Percentiles rank a stretch among this genome's conserved stretches.
phyloP scores from a whole-genome alignment of 768 basidiomycete species.

The Mrakia hoshinonis region DNA sequence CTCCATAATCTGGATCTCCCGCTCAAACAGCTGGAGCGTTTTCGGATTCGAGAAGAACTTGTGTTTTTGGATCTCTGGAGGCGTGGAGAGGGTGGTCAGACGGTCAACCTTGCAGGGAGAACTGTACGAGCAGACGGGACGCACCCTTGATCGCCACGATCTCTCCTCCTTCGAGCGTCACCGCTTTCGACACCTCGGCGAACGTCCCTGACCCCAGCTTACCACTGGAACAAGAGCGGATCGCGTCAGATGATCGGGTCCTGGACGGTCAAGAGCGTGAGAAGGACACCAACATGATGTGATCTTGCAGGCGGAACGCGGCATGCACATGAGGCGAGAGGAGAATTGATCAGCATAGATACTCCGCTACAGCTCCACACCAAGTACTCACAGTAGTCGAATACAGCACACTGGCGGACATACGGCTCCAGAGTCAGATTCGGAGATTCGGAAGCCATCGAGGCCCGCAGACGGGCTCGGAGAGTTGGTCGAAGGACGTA shows the following conservation, averaged over 20 bases:
- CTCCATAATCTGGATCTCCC: conserved; percentile 73
- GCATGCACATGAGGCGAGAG: neutral
- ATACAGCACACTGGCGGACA: neutral
- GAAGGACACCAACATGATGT: conserved; percentile 18
- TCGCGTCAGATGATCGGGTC: neutral
- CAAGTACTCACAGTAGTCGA: conserved; percentile 8
- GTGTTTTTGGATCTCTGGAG: conserved; percentile 28
- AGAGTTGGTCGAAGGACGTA: neutral
- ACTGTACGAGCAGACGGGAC: neutral
- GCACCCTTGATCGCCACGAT: conserved; percentile 26
- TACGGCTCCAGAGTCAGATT: neutral
- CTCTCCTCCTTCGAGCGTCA: conserved; percentile 12
- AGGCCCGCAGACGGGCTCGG: no score
- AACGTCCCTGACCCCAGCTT: conserved; percentile 25
- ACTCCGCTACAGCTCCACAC: no score
- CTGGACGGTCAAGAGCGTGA: no score
- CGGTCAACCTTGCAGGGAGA: neutral
- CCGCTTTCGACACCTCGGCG: conserved; percentile 20
- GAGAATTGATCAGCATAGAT: neutral
- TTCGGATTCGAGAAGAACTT: conserved; percentile 32
- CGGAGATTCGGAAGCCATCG: no score
- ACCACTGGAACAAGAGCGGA: conserved; percentile 1
- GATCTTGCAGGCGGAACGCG: conserved; percentile 1
- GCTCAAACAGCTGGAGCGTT: conserved; percentile 47
- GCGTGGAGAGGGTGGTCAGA: neutral